Percentiles rank a stretch among this genome's conserved stretches.
Evolutionary conservation across 805 yeast species (phyloP).

Genomic region (Lipomyces orientalis): DNA sequence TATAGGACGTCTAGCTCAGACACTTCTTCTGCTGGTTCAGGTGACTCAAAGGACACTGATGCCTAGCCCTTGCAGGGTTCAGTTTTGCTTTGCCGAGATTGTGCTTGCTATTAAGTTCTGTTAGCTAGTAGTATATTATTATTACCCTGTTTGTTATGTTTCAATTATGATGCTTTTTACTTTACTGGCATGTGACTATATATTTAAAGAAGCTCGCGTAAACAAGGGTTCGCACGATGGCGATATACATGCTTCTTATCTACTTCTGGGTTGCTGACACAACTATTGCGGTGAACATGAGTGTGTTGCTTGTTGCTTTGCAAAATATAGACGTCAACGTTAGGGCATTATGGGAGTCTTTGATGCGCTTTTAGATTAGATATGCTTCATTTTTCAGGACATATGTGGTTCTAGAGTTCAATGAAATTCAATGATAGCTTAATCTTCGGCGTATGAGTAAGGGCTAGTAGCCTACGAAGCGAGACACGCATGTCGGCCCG

Average conservation of each 20-base stretch:
- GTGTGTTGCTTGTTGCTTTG: neutral
- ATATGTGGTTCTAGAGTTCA: neutral
- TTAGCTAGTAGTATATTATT: neutral
- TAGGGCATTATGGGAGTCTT: slow-evolving; percentile 1
- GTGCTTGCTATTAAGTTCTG: slow-evolving; percentile 1
- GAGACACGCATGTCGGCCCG: too few species aligned
- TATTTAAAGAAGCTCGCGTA: neutral
- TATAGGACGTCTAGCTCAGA: neutral
- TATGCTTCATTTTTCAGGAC: neutral
- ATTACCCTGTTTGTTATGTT: neutral
- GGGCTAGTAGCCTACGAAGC: neutral
- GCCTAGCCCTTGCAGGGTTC: neutral
- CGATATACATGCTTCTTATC: neutral
- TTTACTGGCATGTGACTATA: neutral
- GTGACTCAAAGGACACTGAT: neutral
- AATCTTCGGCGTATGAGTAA: too few species aligned
- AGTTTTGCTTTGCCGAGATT: neutral
- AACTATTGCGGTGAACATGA: neutral
- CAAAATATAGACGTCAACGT: neutral
- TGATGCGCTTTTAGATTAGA: neutral
- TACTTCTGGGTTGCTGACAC: neutral
- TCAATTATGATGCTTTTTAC: neutral
- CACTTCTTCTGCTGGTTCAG: neutral
- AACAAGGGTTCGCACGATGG: neutral
- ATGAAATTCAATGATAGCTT: neutral